phyloP scores from a whole-genome alignment of 1,284 basidiomycete genomes.

The Sporisorium scitamineum region DNA sequence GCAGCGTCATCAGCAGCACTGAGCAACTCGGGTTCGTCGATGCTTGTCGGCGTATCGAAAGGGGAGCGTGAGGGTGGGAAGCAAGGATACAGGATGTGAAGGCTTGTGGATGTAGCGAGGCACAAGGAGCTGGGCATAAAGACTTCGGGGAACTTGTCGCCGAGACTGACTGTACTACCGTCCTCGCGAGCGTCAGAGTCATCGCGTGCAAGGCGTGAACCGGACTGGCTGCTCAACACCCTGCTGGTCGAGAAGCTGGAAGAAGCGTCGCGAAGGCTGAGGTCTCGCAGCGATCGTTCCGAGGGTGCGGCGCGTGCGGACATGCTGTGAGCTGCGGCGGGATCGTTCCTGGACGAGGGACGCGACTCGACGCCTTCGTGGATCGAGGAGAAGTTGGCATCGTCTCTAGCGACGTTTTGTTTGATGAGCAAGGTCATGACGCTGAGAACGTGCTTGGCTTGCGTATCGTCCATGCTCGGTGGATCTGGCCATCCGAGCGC shows the following conservation, averaged over 20 bases:
- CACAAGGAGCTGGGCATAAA: slow-evolving; percentile 54
- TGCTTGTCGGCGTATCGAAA: slow-evolving; percentile 35
- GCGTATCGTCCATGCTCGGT: slow-evolving; percentile 82
- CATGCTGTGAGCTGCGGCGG: slow-evolving; percentile 13
- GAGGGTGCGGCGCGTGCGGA: slow-evolving; percentile 27
- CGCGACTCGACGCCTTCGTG: slow-evolving; percentile 35
- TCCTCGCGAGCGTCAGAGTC: slow-evolving; percentile 41
- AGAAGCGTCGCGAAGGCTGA: slow-evolving; percentile 33
- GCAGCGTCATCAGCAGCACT: slow-evolving; percentile 5
- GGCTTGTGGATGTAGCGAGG: slow-evolving; percentile 51
- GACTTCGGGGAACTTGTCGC: slow-evolving; percentile 40
- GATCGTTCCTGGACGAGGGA: slow-evolving; percentile 18
- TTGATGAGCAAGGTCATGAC: slow-evolving; percentile 79
- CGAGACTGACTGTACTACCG: not conserved
- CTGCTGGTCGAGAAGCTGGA: slow-evolving; percentile 38
- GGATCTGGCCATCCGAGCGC: slow-evolving; percentile 75
- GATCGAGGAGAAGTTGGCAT: slow-evolving; percentile 43
- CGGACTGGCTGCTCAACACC: slow-evolving; percentile 23
- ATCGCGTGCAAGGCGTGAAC: slow-evolving; percentile 25
- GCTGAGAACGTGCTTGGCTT: slow-evolving; percentile 85
- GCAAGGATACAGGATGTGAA: slow-evolving; percentile 58
- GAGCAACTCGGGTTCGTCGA: slow-evolving; percentile 11
- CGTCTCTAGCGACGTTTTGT: slow-evolving; percentile 71
- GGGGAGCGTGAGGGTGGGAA: slow-evolving; percentile 58
- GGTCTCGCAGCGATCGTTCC: slow-evolving; percentile 49